These are phyloP conservation scores for Daucus carota DNA, from an alignment of 129 eudicot genomes.

Conservation along the genomic window DNA sequence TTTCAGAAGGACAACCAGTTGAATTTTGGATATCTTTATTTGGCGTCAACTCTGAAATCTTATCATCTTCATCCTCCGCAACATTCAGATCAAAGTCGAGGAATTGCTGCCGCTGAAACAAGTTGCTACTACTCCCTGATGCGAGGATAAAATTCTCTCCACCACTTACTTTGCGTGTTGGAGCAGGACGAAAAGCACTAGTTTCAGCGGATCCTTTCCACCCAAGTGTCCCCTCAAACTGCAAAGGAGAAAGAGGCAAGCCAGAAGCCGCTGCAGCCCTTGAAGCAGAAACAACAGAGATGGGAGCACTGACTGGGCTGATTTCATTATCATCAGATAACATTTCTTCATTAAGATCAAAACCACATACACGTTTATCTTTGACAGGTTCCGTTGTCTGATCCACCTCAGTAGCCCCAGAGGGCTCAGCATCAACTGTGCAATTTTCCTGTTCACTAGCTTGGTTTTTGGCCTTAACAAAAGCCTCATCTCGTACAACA, in stretches of 20 bases:
- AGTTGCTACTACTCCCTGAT: constrained; percentile 33
- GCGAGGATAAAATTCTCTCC: constrained; percentile 30
- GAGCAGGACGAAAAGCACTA: constrained; percentile 73
- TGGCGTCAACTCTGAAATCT: constrained; percentile 16
- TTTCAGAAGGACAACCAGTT: constrained; percentile 33
- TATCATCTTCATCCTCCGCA: constrained; percentile 44
- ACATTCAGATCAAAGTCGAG: constrained; percentile 67
- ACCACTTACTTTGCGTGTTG: constrained; percentile 44
- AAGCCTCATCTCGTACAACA: constrained; percentile 30
- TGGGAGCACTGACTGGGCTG: constrained; percentile 25
- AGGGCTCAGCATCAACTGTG: constrained; percentile 25
- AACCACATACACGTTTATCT: constrained; percentile 28
- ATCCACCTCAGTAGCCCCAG: constrained; percentile 52
- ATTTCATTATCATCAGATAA: constrained; percentile 38
- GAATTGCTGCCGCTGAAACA: constrained; percentile 22
- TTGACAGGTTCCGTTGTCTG: constrained; percentile 31
- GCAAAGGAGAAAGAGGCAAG: constrained; percentile 42
- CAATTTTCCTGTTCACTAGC: constrained; percentile 26
- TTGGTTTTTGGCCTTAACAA: constrained; percentile 25
- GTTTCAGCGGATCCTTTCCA: constrained; percentile 92
- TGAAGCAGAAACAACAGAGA: constrained; percentile 64
- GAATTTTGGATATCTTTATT: constrained; percentile 26
- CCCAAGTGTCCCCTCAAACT: constrained; percentile 64
- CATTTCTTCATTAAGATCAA: constrained; percentile 67
- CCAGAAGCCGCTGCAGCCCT: constrained; percentile 44